Base-by-base conservation (phyloP, 108 stramenopile species). In the Cylindrotheca fusiformis region DNA sequence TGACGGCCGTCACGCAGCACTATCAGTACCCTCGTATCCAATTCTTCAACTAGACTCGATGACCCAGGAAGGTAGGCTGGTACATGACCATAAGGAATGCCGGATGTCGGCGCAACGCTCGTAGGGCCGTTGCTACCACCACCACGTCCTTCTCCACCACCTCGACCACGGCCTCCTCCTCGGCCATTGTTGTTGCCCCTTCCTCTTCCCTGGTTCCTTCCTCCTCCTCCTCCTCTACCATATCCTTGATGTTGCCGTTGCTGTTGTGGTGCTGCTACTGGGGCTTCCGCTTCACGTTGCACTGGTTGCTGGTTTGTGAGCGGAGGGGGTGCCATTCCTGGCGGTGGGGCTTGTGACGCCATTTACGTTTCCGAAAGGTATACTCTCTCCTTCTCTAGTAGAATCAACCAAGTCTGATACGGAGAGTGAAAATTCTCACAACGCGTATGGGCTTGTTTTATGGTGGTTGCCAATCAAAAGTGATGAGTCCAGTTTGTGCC, bases 1-100 rank as follows among this genome's bases (percentile, higher is more conserved):
- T 98, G 94, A 45, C 95, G 78, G 23, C 96, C 96, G 62, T 98
- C 97, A 19, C 93, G 78, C 27, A 97, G 70, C n/a, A 98, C 83
- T 36, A 97, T 78, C 55, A 97, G 69, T 32, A 97, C 54, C 58
- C 74, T 65, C 65, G 82, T 78, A 80, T 98, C 96, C 48, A 98
- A 63, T 73, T 97, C 93, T 72, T 97, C 96, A 19, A 96, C 87
- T 50, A 98, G 71, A 58, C 90, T 90, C 2, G 96, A 87, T 2
- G 94, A 82, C 45, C 96, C 97, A 32, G 97, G 96, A 21, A 98
- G 77, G 72, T 91, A 98, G 27, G 87, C 83, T 6, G 95, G 91
- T 49, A 93, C 74, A 58, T 82, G 78, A 26, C 90, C 90, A 68
- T 76, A 87, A 12, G 90, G 90, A 30, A 91, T 72, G 24, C 79